Percentiles rank a stretch among this genome's conserved stretches.
Evolutionary conservation across 768 basidiomycete species (phyloP).

Genomic region (Boletus vinaceobasis): DNA sequence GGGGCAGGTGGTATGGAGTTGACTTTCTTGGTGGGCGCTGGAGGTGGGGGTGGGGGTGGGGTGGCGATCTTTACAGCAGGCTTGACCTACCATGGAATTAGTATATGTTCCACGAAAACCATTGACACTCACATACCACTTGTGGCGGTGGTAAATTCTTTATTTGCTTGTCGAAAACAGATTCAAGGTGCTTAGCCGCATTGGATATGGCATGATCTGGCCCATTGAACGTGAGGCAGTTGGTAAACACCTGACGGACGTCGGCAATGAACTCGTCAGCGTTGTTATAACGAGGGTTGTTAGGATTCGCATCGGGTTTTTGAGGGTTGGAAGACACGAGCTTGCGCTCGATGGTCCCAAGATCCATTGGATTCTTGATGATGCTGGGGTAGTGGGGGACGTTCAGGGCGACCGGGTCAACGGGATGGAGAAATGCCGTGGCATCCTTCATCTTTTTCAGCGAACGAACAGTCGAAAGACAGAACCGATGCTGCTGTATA

Average conservation of each 20-base stretch:
- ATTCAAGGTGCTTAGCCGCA: slow-evolving; percentile 82
- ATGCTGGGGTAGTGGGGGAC: slow-evolving; percentile 87
- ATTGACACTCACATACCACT: slow-evolving; percentile 55
- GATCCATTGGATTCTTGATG: slow-evolving; percentile 91
- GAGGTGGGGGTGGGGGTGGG: slow-evolving; percentile 36
- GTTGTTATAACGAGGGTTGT: slow-evolving; percentile 71
- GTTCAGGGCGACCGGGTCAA: slow-evolving; percentile 79
- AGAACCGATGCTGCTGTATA: slow-evolving; percentile 73
- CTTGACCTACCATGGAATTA: slow-evolving; percentile 34
- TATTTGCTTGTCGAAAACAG: slow-evolving; percentile 83
- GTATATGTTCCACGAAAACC: slow-evolving; percentile 9
- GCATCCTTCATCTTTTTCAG: slow-evolving; percentile 88
- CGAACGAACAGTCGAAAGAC: slow-evolving; percentile 68
- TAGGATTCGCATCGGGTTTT: slow-evolving; percentile 67
- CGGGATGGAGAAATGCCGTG: slow-evolving; percentile 76
- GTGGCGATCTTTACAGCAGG: slow-evolving; percentile 42
- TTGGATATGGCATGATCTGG: slow-evolving; percentile 74
- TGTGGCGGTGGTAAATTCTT: slow-evolving; percentile 75
- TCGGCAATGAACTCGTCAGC: slow-evolving; percentile 83
- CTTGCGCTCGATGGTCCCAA: slow-evolving; percentile 89
- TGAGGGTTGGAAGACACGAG: slow-evolving; percentile 71
- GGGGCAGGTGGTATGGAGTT: slow-evolving; percentile 38
- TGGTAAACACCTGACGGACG: slow-evolving; percentile 83
- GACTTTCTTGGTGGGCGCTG: slow-evolving; percentile 29
- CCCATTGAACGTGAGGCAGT: slow-evolving; percentile 91